Evolutionary conservation across 441 rosid genomes (phyloP).

Genomic region (Isatis lusitanica): DNA sequence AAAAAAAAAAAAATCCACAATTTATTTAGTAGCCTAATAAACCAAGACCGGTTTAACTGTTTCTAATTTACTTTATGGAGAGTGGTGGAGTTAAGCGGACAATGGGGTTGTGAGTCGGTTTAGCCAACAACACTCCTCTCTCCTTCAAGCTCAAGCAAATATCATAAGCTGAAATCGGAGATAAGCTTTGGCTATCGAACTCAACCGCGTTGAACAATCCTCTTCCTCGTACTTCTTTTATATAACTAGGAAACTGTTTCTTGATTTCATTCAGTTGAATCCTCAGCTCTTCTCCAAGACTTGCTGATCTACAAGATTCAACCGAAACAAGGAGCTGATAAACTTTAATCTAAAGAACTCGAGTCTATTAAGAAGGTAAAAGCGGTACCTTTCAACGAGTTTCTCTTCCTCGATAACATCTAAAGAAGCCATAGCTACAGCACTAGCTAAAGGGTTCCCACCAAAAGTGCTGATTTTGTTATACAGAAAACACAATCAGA

Average conservation of each 20-base stretch:
- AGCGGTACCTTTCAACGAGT: constrained; percentile 70
- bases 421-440: constrained; percentile 83
- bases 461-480: constrained; percentile 76
- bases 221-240: constrained; percentile 91
- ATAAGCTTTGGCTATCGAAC: constrained; percentile 54
- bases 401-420: constrained; percentile 76
- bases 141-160: constrained; percentile 90
- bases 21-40: background rate
- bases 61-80: constrained; percentile 61
- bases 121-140: constrained; percentile 89
- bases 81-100: constrained; percentile 96
- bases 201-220: constrained; percentile 93
- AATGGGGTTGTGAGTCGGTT: constrained; percentile 85
- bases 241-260: constrained; percentile 61
- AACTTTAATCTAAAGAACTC: background rate
- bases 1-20: background rate
- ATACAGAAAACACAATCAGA: constrained; percentile 25
- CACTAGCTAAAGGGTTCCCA: constrained; percentile 95
- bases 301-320: constrained; percentile 54
- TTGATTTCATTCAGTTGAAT: constrained; percentile 55
- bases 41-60: background rate
- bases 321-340: background rate
- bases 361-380: background rate
- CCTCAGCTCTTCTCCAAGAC: constrained; percentile 70
- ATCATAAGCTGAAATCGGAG: constrained; percentile 84